Evolutionary conservation across 352 stramenopile genomes (phyloP).

Genomic region (Thraustochytrium striatum): DNA sequence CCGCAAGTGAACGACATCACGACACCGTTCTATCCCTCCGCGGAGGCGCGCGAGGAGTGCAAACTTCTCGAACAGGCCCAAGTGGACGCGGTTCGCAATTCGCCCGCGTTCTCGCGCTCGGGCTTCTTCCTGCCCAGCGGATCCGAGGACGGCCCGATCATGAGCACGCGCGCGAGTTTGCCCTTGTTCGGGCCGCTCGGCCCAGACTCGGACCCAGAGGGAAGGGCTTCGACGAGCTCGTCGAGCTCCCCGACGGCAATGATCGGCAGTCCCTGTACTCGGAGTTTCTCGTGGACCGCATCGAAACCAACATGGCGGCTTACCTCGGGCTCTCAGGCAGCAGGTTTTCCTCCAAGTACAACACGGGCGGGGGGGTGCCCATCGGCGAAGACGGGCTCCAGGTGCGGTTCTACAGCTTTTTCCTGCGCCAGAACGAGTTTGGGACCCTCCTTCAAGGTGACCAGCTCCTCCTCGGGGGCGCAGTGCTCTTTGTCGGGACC

Average conservation of each 20-base stretch:
- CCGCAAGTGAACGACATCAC: not conserved
- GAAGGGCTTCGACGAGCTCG: not conserved
- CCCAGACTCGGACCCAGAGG: constrained; percentile 20
- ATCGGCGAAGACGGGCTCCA: constrained; percentile 23
- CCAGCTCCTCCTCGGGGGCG: constrained; percentile 33
- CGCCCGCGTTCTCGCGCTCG: not conserved
- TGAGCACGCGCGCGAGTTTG: constrained; percentile 25
- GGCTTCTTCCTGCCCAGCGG: too few species aligned
- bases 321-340: not conserved
- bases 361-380: not conserved
- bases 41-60: constrained; percentile 40
- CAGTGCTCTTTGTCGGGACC: constrained; percentile 59
- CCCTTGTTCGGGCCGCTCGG: constrained; percentile 16
- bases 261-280: constrained; percentile 14
- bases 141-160: too few species aligned
- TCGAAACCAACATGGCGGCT: not conserved
- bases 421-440: constrained; percentile 7
- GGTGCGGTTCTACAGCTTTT: constrained; percentile 30
- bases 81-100: too few species aligned
- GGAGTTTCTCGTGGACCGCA: constrained; percentile 7
- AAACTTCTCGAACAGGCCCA: too few species aligned
- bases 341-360: constrained; percentile 21
- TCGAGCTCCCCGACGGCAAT: constrained; percentile 36
- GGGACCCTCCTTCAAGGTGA: not conserved
- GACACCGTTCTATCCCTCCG: constrained; percentile 20